Evolutionary conservation across 305 asterid species (phyloP).

Genomic region (Fraxinus latifolia): DNA sequence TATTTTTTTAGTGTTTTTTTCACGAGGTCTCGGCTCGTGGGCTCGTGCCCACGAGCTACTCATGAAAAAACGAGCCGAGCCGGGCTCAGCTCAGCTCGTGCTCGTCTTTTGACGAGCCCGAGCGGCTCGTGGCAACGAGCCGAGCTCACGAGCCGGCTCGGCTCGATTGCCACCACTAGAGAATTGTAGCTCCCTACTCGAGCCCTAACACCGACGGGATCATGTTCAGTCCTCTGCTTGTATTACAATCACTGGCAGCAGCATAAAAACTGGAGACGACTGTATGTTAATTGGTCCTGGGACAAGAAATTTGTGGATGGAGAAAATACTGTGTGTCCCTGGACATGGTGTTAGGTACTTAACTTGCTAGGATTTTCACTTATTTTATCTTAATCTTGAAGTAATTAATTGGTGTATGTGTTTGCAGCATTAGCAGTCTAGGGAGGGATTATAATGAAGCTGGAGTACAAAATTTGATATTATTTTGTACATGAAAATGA

Average conservation of each 20-base stretch:
- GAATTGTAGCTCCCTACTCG: conserved; percentile 39
- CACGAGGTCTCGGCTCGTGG: too few species aligned
- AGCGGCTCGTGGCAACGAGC: too few species aligned
- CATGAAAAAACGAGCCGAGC: too few species aligned
- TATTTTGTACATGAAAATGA: too few species aligned
- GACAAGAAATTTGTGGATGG: conserved; percentile 51
- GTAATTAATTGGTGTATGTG: not conserved
- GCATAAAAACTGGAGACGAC: conserved; percentile 50
- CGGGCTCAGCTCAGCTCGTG: too few species aligned
- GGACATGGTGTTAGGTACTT: conserved; percentile 60
- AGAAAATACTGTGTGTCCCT: conserved; percentile 48
- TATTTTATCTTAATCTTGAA: not conserved
- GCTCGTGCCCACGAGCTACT: too few species aligned
- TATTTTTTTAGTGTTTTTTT: too few species aligned
- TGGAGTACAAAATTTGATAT: conserved; percentile 48
- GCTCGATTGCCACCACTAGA: too few species aligned
- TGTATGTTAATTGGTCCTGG: conserved; percentile 57
- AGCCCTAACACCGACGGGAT: conserved; percentile 56
- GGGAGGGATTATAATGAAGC: conserved; percentile 40
- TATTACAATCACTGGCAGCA: conserved; percentile 31
- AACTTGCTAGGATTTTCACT: not conserved
- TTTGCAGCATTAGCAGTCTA: conserved; percentile 52
- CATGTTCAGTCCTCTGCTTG: conserved; percentile 46
- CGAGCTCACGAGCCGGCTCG: too few species aligned
- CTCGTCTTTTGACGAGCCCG: too few species aligned